Percentiles rank a stretch among this genome's conserved stretches.
Evolutionary conservation across 805 yeast species (phyloP).

Genomic region (Pichia kluyveri): DNA sequence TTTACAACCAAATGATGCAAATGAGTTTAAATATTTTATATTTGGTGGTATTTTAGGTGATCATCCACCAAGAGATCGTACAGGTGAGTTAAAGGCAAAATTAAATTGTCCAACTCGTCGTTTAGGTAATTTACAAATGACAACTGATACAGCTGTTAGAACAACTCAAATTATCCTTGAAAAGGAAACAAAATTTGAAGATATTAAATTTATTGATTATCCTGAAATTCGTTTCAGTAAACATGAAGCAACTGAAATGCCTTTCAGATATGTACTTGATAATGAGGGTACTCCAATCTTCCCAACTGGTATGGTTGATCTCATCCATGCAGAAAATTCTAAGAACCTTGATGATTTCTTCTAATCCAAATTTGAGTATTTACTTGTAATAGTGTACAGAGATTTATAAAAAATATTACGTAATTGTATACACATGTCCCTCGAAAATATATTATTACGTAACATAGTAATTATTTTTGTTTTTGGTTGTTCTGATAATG

Average conservation of each 20-base stretch:
- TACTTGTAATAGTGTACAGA: too few relatives aligned
- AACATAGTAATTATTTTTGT: too few relatives aligned
- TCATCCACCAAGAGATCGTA: conserved; percentile 88
- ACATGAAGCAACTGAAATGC: conserved; percentile 95
- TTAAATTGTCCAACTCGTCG: conserved; percentile 84
- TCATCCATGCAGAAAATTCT: conserved; percentile 79
- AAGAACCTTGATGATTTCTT: conserved; percentile 69
- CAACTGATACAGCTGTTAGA: conserved; percentile 95
- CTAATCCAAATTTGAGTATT: too few relatives aligned
- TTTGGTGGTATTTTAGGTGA: conserved; percentile 96
- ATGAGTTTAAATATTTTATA: conserved; percentile 73
- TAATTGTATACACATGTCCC: too few relatives aligned
- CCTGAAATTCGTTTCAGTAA: conserved; percentile 87
- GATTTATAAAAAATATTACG: too few relatives aligned
- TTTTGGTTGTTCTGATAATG: too few relatives aligned
- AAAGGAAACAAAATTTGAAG: conserved; percentile 44
- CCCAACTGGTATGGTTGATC: conserved; percentile 84
- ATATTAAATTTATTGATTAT: conserved; percentile 79
- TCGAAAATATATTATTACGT: too few relatives aligned
- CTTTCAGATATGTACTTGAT: conserved; percentile 80
- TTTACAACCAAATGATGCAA: conserved; percentile 59
- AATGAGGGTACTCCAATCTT: conserved; percentile 61
- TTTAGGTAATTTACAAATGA: conserved; percentile 86
- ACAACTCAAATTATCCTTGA: conserved; percentile 78
- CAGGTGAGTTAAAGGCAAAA: conserved; percentile 73